Percentiles rank a stretch among this genome's conserved stretches.
Conservation (phyloP, 345 rosid genomes). For the Firmiana major region DNA sequence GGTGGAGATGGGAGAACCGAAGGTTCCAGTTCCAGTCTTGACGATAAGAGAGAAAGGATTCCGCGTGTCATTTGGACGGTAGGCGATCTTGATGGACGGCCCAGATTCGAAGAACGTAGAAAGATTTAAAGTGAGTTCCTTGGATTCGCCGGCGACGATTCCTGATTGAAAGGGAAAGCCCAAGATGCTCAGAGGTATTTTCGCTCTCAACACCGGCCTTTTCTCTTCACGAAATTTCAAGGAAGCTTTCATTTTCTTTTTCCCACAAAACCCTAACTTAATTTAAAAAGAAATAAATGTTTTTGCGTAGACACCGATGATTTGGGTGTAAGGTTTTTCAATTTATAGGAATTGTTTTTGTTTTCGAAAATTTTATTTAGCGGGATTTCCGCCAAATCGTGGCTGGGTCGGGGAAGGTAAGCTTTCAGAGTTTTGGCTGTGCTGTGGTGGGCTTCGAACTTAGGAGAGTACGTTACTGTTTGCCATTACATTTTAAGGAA, state of each 20-base stretch:
- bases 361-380: neutral
- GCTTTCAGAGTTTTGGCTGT: neutral
- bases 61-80: constrained; percentile 87
- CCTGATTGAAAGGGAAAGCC: constrained; percentile 93
- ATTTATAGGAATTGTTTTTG: neutral
- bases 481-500: neutral
- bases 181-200: constrained; percentile 67
- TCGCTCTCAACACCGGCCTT: constrained; percentile 76
- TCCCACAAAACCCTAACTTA: neutral
- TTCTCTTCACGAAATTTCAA: constrained; percentile 88
- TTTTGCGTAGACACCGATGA: neutral
- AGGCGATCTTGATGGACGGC: constrained; percentile 71
- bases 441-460: neutral
- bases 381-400: constrained; percentile 26
- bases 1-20: constrained; percentile 72
- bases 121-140: constrained; percentile 75
- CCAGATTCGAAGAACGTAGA: constrained; percentile 81
- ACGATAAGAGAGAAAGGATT: constrained; percentile 83
- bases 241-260: constrained; percentile 70
- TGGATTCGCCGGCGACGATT: constrained; percentile 81
- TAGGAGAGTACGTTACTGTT: neutral
- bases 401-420: neutral
- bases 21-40: constrained; percentile 79
- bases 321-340: neutral
- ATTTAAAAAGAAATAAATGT: neutral